Conservation (phyloP, 2,329 filamentous ascomycete genomes). For the Botrytis galanthina region DNA sequence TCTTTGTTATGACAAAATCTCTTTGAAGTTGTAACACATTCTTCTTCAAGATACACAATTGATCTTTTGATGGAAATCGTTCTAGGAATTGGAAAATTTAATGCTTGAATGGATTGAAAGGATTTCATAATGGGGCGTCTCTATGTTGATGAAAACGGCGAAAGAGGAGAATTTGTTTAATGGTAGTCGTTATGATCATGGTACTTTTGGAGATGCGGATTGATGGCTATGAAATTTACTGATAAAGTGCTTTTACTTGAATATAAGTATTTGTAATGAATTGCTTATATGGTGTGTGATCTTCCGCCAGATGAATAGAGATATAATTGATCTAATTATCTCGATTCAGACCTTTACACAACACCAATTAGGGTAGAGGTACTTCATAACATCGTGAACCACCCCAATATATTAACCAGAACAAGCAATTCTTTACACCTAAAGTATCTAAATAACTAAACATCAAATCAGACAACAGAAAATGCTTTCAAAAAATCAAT, state of each 20-base stretch:
- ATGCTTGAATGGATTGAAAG: not conserved
- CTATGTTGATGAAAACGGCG: slow-evolving; percentile 10
- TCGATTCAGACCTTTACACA: not conserved
- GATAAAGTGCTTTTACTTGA: not conserved
- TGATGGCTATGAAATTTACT: not conserved
- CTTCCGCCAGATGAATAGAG: not conserved
- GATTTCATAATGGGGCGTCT: not conserved
- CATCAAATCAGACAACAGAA: not conserved
- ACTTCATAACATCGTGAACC: not conserved
- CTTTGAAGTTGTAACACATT: not conserved
- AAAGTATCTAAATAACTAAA: not conserved
- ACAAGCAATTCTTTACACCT: not conserved
- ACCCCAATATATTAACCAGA: not conserved
- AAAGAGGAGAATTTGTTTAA: not conserved
- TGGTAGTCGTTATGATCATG: too few species aligned
- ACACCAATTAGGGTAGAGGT: not conserved
- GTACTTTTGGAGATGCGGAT: not conserved
- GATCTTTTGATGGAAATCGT: not conserved
- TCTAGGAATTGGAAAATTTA: not conserved
- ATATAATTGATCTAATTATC: fast-evolving
- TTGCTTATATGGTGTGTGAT: not conserved
- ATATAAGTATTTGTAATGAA: not conserved
- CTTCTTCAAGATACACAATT: slow-evolving; percentile 7
- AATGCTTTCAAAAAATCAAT: fast-evolving
- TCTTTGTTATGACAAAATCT: not conserved